Evolutionary conservation across 2,329 filamentous ascomycete species (phyloP), one percentile per base, ranked within the genome.

Genomic region (Aspergillus quadricinctus): DNA sequence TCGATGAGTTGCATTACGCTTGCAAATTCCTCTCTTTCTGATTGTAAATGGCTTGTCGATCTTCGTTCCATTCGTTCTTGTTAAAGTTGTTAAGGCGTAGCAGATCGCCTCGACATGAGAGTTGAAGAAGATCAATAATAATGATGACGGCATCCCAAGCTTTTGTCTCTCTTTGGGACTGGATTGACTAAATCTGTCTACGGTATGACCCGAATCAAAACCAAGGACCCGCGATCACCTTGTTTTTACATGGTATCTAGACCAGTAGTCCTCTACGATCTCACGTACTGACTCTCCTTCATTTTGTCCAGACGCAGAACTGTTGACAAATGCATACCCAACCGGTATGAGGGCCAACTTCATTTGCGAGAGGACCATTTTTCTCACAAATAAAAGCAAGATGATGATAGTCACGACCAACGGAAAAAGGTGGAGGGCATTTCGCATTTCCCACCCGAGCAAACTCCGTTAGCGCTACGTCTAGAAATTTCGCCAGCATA

Each of bases 401-500:
- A 43, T 43, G 40, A 43, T 43, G 21, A 21, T 21, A 19, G 40
- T 50, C 29, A 54, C 28, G 35, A 50, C 48, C 48, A 51, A 50
- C 37, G 28, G 19, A 40, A 54, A 46, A 40, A 49, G 40, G 19
- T 52, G 31, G 51, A 37, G 41, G 49, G 29, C 21, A 40, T 19
- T 37, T 49, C 43, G 27, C 35, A 48, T 41, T 17, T 41, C 46
- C 25, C 43, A 54, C 49, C 61, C 58, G 56, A 64, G 54, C 54
- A 57, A 64, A 61, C 52, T 54, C 61, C 61, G 59, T 55, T 64
- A 63, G 60, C 48, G 57, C 56, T 58, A 63, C 64, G 58, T 66
- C 64, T 64, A 64, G 64, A 66, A 66, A 65, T 66, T 65, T 65
- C 63, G 63, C 55, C 59, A 37, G 52, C 51, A 46, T 49, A 41